Percentiles rank a stretch among this genome's conserved stretches.
Conservation (phyloP, 768 basidiomycete species). For the Austroboletus festivus region DNA sequence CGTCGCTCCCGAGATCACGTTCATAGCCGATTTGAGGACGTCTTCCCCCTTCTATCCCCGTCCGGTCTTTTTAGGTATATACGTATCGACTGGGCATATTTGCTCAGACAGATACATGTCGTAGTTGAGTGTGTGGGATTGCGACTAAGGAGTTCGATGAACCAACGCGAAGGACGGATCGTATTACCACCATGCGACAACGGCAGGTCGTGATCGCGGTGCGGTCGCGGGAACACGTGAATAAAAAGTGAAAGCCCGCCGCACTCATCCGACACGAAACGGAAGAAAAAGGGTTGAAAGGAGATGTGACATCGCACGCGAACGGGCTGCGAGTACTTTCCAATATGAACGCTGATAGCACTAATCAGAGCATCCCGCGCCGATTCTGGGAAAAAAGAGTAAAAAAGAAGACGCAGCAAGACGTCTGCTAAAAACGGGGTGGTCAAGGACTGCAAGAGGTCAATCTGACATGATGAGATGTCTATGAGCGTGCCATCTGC, state of each 20-base stretch:
- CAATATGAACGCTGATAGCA: background rate
- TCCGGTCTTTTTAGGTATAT: slow-evolving; percentile 9
- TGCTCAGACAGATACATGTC: slow-evolving; percentile 5
- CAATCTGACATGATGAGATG: slow-evolving; percentile 19
- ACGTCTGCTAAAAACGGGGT: slow-evolving; percentile 13
- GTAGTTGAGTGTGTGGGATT: background rate
- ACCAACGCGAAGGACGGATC: slow-evolving; percentile 8
- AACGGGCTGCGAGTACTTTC: background rate
- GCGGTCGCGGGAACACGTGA: slow-evolving; percentile 24
- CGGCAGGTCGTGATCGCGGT: slow-evolving; percentile 22
- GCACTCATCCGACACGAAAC: slow-evolving; percentile 1
- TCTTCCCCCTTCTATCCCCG: slow-evolving; percentile 18
- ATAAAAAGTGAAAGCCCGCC: slow-evolving; percentile 9
- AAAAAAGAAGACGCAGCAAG: slow-evolving; percentile 9
- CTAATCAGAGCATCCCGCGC: slow-evolving; percentile 11
- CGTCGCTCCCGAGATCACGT: slow-evolving; percentile 29
- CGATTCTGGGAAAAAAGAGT: background rate
- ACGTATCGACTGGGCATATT: slow-evolving; percentile 3
- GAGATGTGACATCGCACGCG: background rate
- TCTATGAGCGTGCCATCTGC: slow-evolving; percentile 8
- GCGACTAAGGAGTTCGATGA: slow-evolving; percentile 4
- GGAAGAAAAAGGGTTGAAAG: background rate
- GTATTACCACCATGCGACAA: slow-evolving; percentile 11
- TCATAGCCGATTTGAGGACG: slow-evolving; percentile 8
- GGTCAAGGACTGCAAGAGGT: slow-evolving; percentile 15